These are phyloP conservation scores for Rugiboletus extremiorientalis DNA, from an alignment of 1,284 basidiomycete genomes.

Conservation along the genomic window DNA sequence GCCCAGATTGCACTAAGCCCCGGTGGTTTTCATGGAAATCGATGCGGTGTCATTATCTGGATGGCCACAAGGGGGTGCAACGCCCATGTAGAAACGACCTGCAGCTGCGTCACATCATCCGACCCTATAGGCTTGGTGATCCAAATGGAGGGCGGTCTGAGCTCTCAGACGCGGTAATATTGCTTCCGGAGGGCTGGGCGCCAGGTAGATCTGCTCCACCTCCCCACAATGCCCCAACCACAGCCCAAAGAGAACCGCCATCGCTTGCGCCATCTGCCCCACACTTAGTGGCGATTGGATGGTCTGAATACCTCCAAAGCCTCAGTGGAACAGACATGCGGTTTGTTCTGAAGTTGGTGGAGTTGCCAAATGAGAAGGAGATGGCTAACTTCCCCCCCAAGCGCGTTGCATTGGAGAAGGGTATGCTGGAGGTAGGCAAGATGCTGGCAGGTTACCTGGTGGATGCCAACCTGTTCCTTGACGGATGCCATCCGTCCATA, in stretches of 20 bases:
- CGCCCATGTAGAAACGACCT: neutral
- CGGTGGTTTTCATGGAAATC: neutral
- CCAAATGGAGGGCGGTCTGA: neutral
- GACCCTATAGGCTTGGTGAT: neutral
- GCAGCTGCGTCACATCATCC: neutral
- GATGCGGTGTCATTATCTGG: neutral
- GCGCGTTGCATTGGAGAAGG: neutral
- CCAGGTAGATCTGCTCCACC: neutral
- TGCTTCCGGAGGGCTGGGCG: neutral
- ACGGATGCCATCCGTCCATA: slow-evolving; percentile 2
- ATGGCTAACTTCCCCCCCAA: neutral
- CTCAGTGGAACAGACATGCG: neutral
- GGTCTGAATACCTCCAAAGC: neutral
- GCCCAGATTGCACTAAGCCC: neutral
- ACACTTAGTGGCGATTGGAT: neutral
- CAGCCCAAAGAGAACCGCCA: no score
- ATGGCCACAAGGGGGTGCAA: neutral
- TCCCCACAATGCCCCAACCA: no score
- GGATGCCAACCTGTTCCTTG: slow-evolving; percentile 6
- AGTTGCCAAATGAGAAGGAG: neutral
- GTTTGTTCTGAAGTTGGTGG: neutral
- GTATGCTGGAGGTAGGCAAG: neutral
- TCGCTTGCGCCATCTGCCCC: no score
- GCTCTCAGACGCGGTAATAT: neutral
- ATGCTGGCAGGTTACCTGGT: neutral